Evolutionary conservation across 2,329 filamentous ascomycete genomes (phyloP).

Genomic region (Cercospora berteroae): DNA sequence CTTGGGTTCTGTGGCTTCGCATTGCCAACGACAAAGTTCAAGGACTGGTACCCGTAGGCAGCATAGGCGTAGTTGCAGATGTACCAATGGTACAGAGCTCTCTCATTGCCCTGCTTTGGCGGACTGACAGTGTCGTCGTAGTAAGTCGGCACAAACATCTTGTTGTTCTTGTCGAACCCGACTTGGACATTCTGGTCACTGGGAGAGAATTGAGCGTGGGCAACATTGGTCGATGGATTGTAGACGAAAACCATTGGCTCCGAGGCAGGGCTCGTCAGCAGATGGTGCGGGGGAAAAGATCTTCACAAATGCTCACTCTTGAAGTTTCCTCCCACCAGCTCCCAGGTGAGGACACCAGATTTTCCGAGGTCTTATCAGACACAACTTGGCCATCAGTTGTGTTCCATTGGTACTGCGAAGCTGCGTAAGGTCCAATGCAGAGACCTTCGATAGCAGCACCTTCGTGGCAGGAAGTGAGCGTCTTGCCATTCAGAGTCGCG

Average conservation of each 20-base stretch:
- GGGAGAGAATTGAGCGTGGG: conserved; percentile 43
- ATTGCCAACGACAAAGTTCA: conserved; percentile 46
- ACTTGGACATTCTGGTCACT: conserved; percentile 31
- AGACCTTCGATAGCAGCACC: conserved; percentile 51
- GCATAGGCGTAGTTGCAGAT: conserved; percentile 43
- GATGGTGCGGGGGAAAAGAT: conserved; percentile 2
- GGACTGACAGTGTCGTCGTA: conserved; percentile 43
- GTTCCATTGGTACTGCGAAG: conserved; percentile 27
- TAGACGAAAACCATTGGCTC: conserved; percentile 37
- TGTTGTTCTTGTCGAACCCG: conserved; percentile 42
- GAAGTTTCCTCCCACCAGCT: conserved; percentile 37
- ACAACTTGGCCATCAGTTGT: conserved; percentile 17
- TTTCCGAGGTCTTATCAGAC: conserved; percentile 37
- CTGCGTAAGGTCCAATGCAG: conserved; percentile 36
- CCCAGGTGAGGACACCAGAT: conserved; percentile 29
- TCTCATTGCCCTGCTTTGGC: conserved; percentile 24
- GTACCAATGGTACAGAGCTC: conserved; percentile 46
- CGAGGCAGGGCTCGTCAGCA: conserved; percentile 11
- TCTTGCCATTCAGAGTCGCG: conserved; percentile 39
- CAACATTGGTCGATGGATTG: conserved; percentile 44
- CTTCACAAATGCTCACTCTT: conserved; percentile 15
- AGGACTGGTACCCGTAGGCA: conserved; percentile 45
- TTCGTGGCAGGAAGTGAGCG: conserved; percentile 47
- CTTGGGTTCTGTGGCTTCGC: conserved; percentile 46
- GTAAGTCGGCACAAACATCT: conserved; percentile 43